These are phyloP conservation scores for Trametes sanguinea DNA, from an alignment of 768 basidiomycete species.

Conservation along the genomic window DNA sequence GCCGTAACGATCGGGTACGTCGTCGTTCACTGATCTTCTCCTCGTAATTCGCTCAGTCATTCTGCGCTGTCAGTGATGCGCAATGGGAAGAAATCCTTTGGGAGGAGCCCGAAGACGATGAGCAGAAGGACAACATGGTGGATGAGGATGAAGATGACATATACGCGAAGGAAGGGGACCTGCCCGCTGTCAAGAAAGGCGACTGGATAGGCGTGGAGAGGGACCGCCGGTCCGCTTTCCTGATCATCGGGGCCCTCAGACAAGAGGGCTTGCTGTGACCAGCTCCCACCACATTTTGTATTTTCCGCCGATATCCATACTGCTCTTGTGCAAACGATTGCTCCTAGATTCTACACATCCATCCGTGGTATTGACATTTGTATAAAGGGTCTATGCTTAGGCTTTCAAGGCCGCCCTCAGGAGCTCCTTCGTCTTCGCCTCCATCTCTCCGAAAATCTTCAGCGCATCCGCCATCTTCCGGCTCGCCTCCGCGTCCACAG, in stretches of 20 bases:
- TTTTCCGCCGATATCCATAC: too few relatives aligned
- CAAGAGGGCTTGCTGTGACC: conserved; percentile 66
- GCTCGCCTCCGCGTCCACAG: conserved; percentile 39
- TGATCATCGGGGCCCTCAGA: conserved; percentile 75
- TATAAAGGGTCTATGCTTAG: not conserved
- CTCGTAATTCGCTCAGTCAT: not conserved
- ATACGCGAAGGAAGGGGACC: conserved; percentile 60
- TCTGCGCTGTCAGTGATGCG: conserved; percentile 57
- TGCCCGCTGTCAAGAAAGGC: conserved; percentile 48
- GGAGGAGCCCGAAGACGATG: conserved; percentile 65
- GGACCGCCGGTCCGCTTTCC: conserved; percentile 75
- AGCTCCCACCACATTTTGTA: not conserved
- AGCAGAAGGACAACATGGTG: conserved; percentile 34
- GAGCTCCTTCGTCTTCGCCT: conserved; percentile 41
- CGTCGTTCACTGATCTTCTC: not conserved
- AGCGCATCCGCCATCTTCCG: conserved; percentile 50
- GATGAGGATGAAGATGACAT: conserved; percentile 49
- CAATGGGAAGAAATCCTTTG: conserved; percentile 84
- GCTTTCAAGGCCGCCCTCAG: conserved; percentile 25
- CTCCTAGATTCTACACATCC: not conserved
- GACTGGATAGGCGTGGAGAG: conserved; percentile 82
- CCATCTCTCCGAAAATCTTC: conserved; percentile 45
- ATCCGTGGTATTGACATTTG: not conserved
- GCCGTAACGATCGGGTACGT: conserved; percentile 50
- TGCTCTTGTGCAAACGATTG: too few relatives aligned